A percentile compares a stretch with the other conserved stretches of the same genome.
Evolutionary conservation across 768 basidiomycete species (phyloP).

Genomic region (Lactarius hengduanensis): DNA sequence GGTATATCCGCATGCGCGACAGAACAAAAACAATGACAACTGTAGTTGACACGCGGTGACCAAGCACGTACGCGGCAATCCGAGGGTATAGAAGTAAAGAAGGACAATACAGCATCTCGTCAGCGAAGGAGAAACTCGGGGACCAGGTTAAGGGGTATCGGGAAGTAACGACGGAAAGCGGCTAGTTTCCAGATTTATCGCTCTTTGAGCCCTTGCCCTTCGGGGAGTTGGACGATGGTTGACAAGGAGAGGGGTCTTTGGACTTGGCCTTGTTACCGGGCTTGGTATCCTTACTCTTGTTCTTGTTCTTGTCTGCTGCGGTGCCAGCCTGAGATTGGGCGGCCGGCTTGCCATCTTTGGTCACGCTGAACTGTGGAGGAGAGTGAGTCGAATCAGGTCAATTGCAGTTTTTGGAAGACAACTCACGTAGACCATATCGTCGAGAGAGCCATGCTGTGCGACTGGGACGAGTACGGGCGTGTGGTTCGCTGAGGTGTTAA

Average conservation of each 20-base stretch:
- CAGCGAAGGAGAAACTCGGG: too few species aligned
- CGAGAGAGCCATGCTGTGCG: slow-evolving; percentile 58
- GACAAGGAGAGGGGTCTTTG: background rate
- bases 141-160: background rate
- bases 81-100: background rate
- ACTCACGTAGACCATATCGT: slow-evolving; percentile 61
- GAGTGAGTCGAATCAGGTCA: background rate
- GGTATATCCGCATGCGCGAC: background rate
- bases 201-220: background rate
- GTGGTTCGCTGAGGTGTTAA: slow-evolving; percentile 58
- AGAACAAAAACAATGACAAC: background rate
- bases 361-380: slow-evolving; percentile 9
- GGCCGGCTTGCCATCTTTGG: background rate
- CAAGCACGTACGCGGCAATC: background rate
- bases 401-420: background rate
- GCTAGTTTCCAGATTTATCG: background rate
- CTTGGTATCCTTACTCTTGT: background rate
- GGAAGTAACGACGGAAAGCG: background rate
- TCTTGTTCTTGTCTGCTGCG: background rate
- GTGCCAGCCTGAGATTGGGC: background rate
- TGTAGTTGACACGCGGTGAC: background rate
- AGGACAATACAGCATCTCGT: background rate
- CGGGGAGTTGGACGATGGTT: background rate
- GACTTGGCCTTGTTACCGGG: background rate
- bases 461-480: slow-evolving; percentile 56